Evolutionary conservation across 192 early-diverging fungal genomes (phyloP), one percentile per base, ranked within the genome.

Genomic region (Umbelopsis vinacea): DNA sequence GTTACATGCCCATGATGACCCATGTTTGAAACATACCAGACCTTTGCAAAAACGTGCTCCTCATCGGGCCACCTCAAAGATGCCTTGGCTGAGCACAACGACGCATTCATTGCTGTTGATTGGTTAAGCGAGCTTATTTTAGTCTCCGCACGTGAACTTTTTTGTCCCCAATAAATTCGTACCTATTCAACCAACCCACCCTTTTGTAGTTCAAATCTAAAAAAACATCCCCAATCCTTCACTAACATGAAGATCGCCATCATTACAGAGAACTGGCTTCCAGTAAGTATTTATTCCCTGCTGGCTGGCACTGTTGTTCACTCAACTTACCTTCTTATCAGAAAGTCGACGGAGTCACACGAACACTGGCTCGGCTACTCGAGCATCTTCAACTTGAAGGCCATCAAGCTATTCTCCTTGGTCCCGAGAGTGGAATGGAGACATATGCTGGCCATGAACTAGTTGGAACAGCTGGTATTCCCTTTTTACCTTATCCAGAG

Each of bases 291-390:
- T 4, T 26, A 17, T 15, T 3, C 54, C n/a, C 23, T 33, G 29
- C 1, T 33, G 23, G 24, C 53, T 38, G 57, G 2, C 14, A 12
- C 33, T 37, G 57, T 3, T 19, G 5, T 50, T 50, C 15, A 3
- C 48, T 19, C 15, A 50, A 50, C 48, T 50, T 50, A 29, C 6
- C 5, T 0, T 50, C 2, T 17, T 6, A 17, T 21, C 57, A 63
- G 57, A 79, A 79, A 52, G 73, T 79, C 22, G 77, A 79, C 47
- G 77, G 77, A 23, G 77, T 79, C 14, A 79, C 77, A 22, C 67
- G 77, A 15, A 79, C 77, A 24, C 46, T 75, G 10, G 68, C 73
- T 12, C 54, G 73, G 0, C 35, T 79, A 21, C 66, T 79, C 0
- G 73, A 79, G 47, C 77, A 79, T 69, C 63, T 79, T 0, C 69